Base-by-base conservation (phyloP, 805 yeast genomes). In the Priceomyces melissophilus region DNA sequence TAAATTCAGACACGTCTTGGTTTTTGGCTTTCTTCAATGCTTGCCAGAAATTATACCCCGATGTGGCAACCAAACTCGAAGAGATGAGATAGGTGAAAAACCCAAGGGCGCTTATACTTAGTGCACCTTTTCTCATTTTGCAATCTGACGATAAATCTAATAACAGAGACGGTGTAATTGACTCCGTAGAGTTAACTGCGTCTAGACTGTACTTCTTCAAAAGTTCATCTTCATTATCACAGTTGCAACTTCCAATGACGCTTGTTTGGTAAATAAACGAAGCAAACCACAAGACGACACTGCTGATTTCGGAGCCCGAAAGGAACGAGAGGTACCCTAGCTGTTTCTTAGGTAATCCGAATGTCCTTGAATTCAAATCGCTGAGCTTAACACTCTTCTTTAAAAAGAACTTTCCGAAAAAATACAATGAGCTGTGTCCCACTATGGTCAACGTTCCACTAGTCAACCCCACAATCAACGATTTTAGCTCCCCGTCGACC, bases 251-350 rank as follows among this genome's bases (percentile, higher is more conserved):
- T 2, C 51, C 51, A 4, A 26, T 17, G 14, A 30, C 28, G 10
- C 44, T 30, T 33, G 46, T 36, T 11, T 37, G 41, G 32, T 40
- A 34, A 14, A 33, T 23, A 38, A 39, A 34, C 7, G 48, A 42
- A 10, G 39, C 23, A 30, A 41, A 45, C 51, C 51, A 47, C 14
- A 44, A 13, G 15, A 42, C 37, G 13, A 38, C 32, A 20, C 42
- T 45, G 10, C 34, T 31, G 2, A 32, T 9, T 28, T 47, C 49
- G 3, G 40, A 28, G 3, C 41, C 38, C 2, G 37, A 11, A n/a
- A 47, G 30, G 4, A 44, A 40, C 3, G 41, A 31, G 9, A 45
- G 27, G 31, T 40, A 42, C 10, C 35, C 34, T 12, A 42, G 13
- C 9, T 40, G 41, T n/a, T 29, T 33, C 17, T 30, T 36, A 4